A percentile compares a stretch with the other conserved stretches of the same genome.
Evolutionary conservation across 2,329 filamentous ascomycete species (phyloP).

Genomic region (Hypomyces rosellus): DNA sequence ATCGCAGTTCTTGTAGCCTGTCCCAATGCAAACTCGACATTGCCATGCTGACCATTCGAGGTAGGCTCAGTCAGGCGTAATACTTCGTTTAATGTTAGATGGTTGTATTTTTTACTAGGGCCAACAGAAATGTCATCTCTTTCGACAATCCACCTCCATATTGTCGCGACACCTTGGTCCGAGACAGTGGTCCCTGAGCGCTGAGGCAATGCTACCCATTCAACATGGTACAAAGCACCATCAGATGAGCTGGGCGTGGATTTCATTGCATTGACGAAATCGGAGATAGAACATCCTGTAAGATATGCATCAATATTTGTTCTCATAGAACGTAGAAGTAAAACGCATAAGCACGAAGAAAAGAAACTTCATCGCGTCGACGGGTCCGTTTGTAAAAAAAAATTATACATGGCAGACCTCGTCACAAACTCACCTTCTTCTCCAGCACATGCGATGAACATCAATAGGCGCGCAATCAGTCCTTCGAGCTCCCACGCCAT

Average conservation of each 20-base stretch:
- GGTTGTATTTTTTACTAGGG: constrained; percentile 24
- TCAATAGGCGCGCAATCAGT: constrained; percentile 30
- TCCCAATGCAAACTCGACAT: not conserved
- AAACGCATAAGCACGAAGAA: not conserved
- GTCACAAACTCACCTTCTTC: constrained; percentile 28
- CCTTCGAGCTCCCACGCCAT: constrained; percentile 35
- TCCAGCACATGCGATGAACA: constrained; percentile 32
- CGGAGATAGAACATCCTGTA: constrained; percentile 24
- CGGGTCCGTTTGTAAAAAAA: not conserved
- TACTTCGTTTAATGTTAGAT: constrained; percentile 33
- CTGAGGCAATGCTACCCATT: constrained; percentile 3
- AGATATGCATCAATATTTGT: not conserved
- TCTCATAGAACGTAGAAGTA: not conserved
- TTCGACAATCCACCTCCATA: constrained; percentile 32
- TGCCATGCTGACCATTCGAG: constrained; percentile 2
- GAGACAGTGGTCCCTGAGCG: constrained; percentile 13
- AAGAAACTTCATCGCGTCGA: not conserved
- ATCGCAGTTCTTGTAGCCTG: not conserved
- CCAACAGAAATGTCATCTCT: constrained; percentile 32
- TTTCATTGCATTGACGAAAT: constrained; percentile 27
- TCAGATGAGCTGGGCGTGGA: constrained; percentile 18
- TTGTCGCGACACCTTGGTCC: constrained; percentile 23
- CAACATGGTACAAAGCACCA: not conserved
- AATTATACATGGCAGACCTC: not conserved
- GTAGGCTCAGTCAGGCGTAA: constrained; percentile 15